These are phyloP conservation scores for Herpomyces periplanetae DNA, from an alignment of 2,329 filamentous ascomycete genomes.

Conservation along the genomic window DNA sequence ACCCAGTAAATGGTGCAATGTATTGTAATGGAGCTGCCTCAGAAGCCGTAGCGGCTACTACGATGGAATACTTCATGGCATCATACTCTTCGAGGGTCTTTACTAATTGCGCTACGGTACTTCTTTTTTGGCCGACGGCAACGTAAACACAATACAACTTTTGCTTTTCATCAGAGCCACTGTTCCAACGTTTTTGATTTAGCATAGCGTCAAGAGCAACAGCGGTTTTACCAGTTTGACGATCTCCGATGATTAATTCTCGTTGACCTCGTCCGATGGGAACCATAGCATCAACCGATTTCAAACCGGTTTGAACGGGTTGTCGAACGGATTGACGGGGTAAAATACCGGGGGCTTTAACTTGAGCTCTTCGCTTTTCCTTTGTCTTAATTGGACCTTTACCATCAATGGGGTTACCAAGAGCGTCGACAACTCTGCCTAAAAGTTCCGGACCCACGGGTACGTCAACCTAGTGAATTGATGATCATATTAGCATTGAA, in stretches of 20 bases:
- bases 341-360: slow-evolving; percentile 95
- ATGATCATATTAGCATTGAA: slow-evolving; percentile 5
- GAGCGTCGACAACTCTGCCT: slow-evolving; percentile 88
- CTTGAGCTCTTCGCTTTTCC: slow-evolving; percentile 74
- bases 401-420: slow-evolving; percentile 96
- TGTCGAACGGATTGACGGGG: slow-evolving; percentile 88
- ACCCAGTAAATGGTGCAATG: slow-evolving; percentile 60
- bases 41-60: slow-evolving; percentile 83
- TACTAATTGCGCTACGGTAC: slow-evolving; percentile 92
- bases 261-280: slow-evolving; percentile 98
- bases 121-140: slow-evolving; percentile 95
- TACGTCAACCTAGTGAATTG: slow-evolving; percentile 34
- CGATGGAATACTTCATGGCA: slow-evolving; percentile 83
- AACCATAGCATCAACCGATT: slow-evolving; percentile 98
- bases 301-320: slow-evolving; percentile 95
- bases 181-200: slow-evolving; percentile 98
- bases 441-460: slow-evolving; percentile 72
- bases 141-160: slow-evolving; percentile 99
- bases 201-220: slow-evolving; percentile 91
- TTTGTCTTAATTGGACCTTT: slow-evolving; percentile 85
- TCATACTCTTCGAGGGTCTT: slow-evolving; percentile 99
- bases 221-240: slow-evolving; percentile 98
- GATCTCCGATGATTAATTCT: slow-evolving; percentile 99
- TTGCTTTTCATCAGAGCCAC: slow-evolving; percentile 45
- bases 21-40: slow-evolving; percentile 87